Conservation (phyloP, 768 basidiomycete species). For the Russula lepida region DNA sequence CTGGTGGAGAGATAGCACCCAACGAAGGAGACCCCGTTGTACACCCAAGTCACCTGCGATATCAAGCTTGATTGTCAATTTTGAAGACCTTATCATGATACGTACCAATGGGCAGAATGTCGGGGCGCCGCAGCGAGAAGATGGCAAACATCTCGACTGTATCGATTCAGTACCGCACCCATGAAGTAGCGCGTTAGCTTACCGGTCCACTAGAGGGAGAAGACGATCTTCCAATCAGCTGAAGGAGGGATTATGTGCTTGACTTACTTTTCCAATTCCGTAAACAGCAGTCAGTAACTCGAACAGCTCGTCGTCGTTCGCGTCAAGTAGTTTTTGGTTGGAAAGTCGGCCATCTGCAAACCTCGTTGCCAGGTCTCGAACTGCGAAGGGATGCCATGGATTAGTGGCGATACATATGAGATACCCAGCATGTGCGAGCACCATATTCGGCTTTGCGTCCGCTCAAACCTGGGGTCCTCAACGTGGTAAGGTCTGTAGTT, state of each 20-base stretch:
- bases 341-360: conserved; percentile 78
- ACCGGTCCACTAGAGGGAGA: conserved; percentile 50
- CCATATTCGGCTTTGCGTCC: conserved; percentile 87
- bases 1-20: conserved; percentile 58
- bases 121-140: conserved; percentile 75
- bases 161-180: conserved; percentile 6
- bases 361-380: conserved; percentile 67
- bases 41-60: conserved; percentile 72
- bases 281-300: conserved; percentile 69
- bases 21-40: conserved; percentile 61
- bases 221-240: not conserved
- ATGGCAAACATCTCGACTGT: conserved; percentile 91
- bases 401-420: not conserved
- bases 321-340: conserved; percentile 58
- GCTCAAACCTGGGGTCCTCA: conserved; percentile 72
- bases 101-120: conserved; percentile 61
- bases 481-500: conserved; percentile 43
- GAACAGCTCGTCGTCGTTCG: conserved; percentile 67
- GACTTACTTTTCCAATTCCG: conserved; percentile 66
- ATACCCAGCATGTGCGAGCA: conserved; percentile 27
- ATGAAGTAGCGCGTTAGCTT: conserved; percentile 17
- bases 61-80: not conserved
- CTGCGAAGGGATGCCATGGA: conserved; percentile 30
- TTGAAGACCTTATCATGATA: conserved; percentile 7
- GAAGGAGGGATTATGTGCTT: not conserved